Base-by-base conservation (phyloP, 2,329 filamentous ascomycete genomes). In the Ploettnerulaceae sp. region DNA sequence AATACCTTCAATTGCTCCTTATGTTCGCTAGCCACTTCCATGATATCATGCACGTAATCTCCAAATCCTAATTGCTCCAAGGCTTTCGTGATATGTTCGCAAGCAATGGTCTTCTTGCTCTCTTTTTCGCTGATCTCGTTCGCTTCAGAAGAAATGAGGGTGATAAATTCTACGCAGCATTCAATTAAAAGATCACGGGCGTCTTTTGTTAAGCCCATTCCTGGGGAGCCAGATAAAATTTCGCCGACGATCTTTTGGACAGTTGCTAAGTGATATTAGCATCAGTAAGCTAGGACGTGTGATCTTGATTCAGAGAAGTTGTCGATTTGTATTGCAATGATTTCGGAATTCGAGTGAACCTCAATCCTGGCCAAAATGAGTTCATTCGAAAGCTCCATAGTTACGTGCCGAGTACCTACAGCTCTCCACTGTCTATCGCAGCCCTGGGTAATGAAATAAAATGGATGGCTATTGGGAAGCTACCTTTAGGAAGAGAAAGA, bases 91-190 rank as follows among this genome's bases (percentile, higher is more conserved):
- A 98, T 94, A 71, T 98, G 93, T 62, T 98, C 93, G 67, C 89
- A 95, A 9, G 91, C 91, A 59, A 98, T 98, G 3, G 93, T 98
- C 77, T 98, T 98, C 74, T 98, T 98, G 39, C 90, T 89, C 63
- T 98, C 93, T 68, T 95, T 95, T 67, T 98, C 93, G 9, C 90
- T 94, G 55, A 98, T 98, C 61, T 98, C 93, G 68, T 98, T 98
- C 53, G 93, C 93, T 71, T 98, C 91, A 37, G 89, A 95, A n/a
- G 90, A 96, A 59, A 98, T 86, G 61, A 98, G 80, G 14, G 93
- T 97, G 67, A 98, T 96, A 68, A 98, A 98, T 68, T 98, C 93
- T 62, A 98, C 91, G 64, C 93, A 98, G 71, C 93, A 97, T 72
- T 97, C 93, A 61, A 98, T 98, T 42, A 98, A 76, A 2, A 97